Evolutionary conservation across 768 basidiomycete species (phyloP), one percentile per base, ranked within the genome.

Genomic region (Neoboletus magnificus): DNA sequence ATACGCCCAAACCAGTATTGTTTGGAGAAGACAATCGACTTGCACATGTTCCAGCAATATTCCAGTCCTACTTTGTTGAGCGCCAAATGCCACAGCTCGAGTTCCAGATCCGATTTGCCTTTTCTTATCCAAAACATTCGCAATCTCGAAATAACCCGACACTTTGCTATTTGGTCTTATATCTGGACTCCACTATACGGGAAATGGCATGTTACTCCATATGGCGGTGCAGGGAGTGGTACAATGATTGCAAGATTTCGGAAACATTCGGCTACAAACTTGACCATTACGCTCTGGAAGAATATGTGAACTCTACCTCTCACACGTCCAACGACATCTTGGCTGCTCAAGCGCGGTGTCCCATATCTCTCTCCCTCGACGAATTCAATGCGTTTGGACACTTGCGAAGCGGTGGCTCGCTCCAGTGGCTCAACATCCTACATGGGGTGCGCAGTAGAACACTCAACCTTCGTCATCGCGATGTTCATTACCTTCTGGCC

Each of bases 31-130:
- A 39, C 0, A 2, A 37, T 42, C 9, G 25, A 37, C 20, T 52
- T 40, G 30, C 52, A 23, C 55, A 6, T 36, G 60, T 9, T 80
- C 80, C 48, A 63, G 73, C 16, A 1, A n/a, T n/a, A n/a, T 6
- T 16, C 59, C 59, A 10, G 9, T 35, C 42, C 15, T 37, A 55
- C 49, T 25, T 55, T 44, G 16, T 37, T 29, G 3, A 23, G 4
- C 36, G 4, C 5, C 4, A 23, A 23, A 6, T 2, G 1, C 13
- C 22, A 8, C 37, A 16, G 0, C 39, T 30, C 10, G 0, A 9
- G 12, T 5, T 30, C 27, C 29, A 47, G 29, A 32, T 47, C 16
- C 15, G 18, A 13, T 11, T 40, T 11, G 39, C 29, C 8, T 50
- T 5, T 20, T 16, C n/a, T 22, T 3, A 29, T 16, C 12, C 25